Evolutionary conservation across 306 rosid genomes (phyloP).

Genomic region (Cicer judaicum): DNA sequence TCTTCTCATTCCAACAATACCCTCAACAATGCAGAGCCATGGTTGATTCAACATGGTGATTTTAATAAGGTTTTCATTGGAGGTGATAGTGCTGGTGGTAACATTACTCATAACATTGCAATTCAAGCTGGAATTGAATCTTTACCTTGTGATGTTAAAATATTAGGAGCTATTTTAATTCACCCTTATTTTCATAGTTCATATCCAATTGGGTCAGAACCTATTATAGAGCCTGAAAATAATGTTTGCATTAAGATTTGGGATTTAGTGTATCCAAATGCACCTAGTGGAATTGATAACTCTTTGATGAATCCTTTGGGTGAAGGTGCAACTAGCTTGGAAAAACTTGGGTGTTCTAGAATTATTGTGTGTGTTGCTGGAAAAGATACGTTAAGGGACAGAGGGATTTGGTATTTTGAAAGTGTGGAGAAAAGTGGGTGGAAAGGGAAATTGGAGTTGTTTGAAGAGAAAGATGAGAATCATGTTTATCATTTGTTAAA

Average conservation of each 20-base stretch:
- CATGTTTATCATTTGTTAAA: conserved; percentile 3
- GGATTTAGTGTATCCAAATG: neutral
- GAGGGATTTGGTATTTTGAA: conserved; percentile 18
- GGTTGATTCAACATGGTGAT: conserved; percentile 51
- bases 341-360: neutral
- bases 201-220: neutral
- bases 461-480: conserved; percentile 10
- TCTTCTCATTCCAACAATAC: neutral
- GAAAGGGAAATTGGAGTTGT: neutral
- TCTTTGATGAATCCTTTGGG: neutral
- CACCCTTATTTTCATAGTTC: conserved; percentile 10
- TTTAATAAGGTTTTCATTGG: conserved; percentile 29
- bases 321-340: conserved; percentile 1
- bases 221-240: neutral
- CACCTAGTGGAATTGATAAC: neutral
- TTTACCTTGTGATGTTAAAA: neutral
- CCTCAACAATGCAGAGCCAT: conserved; percentile 29
- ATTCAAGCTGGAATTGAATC: neutral
- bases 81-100: conserved; percentile 20
- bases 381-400: neutral
- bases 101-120: conserved; percentile 1
- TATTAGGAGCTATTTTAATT: neutral
- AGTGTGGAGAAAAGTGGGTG: conserved; percentile 6
- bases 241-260: neutral
- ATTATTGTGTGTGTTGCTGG: conserved; percentile 17